A percentile compares a stretch with the other conserved stretches of the same genome.
These are phyloP conservation scores for Solanum boliviense DNA, from an alignment of 257 asterid species.

Conservation along the genomic window DNA sequence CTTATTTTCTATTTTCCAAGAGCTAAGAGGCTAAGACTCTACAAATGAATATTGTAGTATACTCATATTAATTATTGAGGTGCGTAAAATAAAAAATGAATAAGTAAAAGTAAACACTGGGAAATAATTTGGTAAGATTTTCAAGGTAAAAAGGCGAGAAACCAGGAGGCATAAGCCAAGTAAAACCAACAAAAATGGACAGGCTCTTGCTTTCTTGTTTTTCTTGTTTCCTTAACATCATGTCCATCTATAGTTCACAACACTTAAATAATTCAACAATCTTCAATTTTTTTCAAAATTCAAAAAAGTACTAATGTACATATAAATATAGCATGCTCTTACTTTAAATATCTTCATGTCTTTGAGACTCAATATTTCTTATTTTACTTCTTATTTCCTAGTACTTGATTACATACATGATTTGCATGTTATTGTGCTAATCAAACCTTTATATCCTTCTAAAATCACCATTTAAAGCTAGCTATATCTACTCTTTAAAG, in stretches of 20 bases:
- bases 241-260: not conserved
- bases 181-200: conserved; percentile 19
- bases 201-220: conserved; percentile 62
- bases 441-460: conserved; percentile 4
- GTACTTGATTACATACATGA: not conserved
- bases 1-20: not conserved
- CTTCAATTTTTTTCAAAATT: not conserved
- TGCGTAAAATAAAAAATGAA: not conserved
- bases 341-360: not conserved
- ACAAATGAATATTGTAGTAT: too few relatives aligned
- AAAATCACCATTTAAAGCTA: conserved; percentile 20
- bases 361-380: not conserved
- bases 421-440: conserved; percentile 36
- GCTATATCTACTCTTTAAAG: not conserved
- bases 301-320: too few relatives aligned
- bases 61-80: not conserved
- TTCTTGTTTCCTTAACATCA: conserved; percentile 28
- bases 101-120: too few relatives aligned
- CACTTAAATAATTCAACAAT: not conserved
- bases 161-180: conserved; percentile 14
- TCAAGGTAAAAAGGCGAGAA: conserved; percentile 1
- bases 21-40: too few relatives aligned
- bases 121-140: not conserved
- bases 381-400: conserved; percentile 13
- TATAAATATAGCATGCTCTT: not conserved